Conservation (phyloP, 305 asterid species). For the Rubia tinctorum region DNA sequence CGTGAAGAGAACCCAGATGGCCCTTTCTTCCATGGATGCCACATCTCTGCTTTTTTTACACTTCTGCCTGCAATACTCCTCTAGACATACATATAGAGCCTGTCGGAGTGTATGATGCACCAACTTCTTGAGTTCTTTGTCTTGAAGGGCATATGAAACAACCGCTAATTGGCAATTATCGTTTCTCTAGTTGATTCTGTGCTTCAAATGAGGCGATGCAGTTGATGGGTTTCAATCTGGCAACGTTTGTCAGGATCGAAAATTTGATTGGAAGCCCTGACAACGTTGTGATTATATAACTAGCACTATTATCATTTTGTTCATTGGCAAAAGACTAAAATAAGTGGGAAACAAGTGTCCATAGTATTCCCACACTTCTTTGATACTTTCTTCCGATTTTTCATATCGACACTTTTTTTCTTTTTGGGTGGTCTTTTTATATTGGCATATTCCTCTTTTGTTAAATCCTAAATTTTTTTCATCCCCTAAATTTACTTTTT, state of each 20-base stretch:
- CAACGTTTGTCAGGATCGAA: not conserved
- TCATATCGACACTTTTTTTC: too few species aligned
- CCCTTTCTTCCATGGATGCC: constrained; percentile 43
- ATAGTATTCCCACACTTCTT: too few species aligned
- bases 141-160: not conserved
- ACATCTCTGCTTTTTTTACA: constrained; percentile 29
- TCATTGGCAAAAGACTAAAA: too few species aligned
- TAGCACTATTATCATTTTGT: too few species aligned
- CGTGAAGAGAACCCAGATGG: constrained; percentile 63
- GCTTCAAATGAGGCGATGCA: not conserved
- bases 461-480: too few species aligned
- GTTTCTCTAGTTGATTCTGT: not conserved
- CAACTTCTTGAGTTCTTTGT: not conserved
- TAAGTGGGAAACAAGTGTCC: too few species aligned
- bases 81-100: not conserved
- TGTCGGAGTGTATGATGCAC: not conserved
- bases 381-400: too few species aligned
- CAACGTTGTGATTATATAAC: not conserved
- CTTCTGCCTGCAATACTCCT: not conserved
- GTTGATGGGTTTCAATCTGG: not conserved
- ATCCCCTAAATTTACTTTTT: too few species aligned
- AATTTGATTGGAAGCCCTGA: not conserved
- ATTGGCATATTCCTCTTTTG: too few species aligned
- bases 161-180: not conserved
- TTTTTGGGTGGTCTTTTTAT: too few species aligned